Conservation (phyloP, 2,329 filamentous ascomycete genomes). For the Coniella lustricola region DNA sequence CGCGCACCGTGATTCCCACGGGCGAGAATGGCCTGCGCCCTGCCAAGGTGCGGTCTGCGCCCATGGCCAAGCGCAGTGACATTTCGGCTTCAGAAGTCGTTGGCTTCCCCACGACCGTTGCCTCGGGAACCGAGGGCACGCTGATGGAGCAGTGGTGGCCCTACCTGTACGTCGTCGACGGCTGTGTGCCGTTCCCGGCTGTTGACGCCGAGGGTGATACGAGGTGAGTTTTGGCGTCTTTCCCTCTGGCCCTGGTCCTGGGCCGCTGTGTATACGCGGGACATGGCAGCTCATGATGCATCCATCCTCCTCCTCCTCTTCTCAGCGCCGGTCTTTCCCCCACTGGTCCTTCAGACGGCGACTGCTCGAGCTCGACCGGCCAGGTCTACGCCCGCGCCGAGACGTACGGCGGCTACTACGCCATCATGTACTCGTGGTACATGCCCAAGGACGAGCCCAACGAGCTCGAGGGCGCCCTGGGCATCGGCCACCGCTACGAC, state of each 20-base stretch:
- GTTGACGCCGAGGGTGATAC: conserved; percentile 52
- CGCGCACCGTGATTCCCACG: not conserved
- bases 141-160: conserved; percentile 51
- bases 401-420: conserved; percentile 24
- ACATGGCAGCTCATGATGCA: too few relatives aligned
- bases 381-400: conserved; percentile 32
- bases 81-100: conserved; percentile 33
- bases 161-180: conserved; percentile 45
- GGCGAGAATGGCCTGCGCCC: conserved; percentile 3
- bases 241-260: too few relatives aligned
- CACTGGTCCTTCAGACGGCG: conserved; percentile 24
- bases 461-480: conserved; percentile 10
- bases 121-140: conserved; percentile 34
- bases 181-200: conserved; percentile 57
- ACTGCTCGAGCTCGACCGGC: conserved; percentile 28
- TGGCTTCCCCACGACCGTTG: conserved; percentile 47
- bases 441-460: conserved; percentile 38
- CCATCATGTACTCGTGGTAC: conserved; percentile 37
- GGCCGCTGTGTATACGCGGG: too few relatives aligned
- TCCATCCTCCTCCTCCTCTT: not conserved
- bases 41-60: not conserved
- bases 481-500: conserved; percentile 32
- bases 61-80: conserved; percentile 20
- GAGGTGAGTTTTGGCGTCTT: too few relatives aligned
- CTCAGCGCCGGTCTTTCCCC: conserved; percentile 28